Conservation (phyloP, 1,284 basidiomycete genomes). For the Inonotus hispidus region DNA sequence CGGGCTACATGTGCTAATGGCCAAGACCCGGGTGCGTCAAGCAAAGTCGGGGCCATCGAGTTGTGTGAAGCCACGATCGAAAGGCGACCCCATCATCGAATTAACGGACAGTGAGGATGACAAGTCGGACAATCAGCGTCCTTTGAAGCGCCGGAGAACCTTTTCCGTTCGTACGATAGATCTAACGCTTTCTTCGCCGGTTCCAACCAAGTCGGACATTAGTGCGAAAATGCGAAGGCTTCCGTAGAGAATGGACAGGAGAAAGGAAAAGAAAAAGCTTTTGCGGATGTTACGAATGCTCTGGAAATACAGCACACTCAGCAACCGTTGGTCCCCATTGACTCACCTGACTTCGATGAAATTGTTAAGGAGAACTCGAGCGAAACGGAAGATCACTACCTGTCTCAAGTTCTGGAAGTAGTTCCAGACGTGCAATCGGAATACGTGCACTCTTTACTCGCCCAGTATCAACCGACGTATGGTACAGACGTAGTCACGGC, state of each 20-base stretch:
- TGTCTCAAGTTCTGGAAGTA: constrained; percentile 56
- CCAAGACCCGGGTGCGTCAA: neutral
- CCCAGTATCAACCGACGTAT: constrained; percentile 30
- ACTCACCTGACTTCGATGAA: neutral
- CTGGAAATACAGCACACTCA: neutral
- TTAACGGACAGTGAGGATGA: constrained; percentile 15
- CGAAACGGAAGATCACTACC: constrained; percentile 21
- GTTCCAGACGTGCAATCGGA: constrained; percentile 59
- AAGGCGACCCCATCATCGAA: neutral
- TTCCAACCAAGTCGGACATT: neutral
- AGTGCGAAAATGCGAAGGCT: neutral
- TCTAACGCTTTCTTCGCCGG: neutral
- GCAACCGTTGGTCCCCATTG: neutral
- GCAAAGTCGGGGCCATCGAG: constrained; percentile 10
- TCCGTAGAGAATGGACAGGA: neutral
- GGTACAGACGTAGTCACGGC: constrained; percentile 40
- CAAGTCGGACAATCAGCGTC: neutral
- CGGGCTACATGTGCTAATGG: neutral
- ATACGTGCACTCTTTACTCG: constrained; percentile 43
- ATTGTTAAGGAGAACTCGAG: neutral
- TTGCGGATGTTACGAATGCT: neutral
- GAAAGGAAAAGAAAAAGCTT: neutral
- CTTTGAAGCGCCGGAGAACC: constrained; percentile 3
- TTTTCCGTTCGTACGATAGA: neutral
- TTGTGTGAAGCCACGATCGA: constrained; percentile 4